Evolutionary conservation across 768 basidiomycete genomes (phyloP).

Genomic region (Mycena indigotica): DNA sequence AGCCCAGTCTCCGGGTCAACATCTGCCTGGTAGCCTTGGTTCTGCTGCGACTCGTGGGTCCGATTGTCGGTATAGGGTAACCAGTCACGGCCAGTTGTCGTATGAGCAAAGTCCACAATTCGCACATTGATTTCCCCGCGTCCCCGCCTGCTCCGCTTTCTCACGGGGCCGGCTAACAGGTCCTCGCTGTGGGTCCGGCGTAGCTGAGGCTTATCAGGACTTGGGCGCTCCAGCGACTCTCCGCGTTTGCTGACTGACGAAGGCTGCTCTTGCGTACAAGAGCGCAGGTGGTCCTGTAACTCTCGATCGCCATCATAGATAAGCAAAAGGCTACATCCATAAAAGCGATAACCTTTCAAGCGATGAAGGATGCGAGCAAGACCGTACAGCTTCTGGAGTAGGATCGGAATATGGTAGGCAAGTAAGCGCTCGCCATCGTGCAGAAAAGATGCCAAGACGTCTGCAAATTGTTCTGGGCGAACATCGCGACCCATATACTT

Average conservation of each 20-base stretch:
- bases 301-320: constrained; percentile 97
- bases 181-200: constrained; percentile 84
- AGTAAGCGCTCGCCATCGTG: constrained; percentile 81
- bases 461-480: constrained; percentile 80
- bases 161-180: constrained; percentile 65
- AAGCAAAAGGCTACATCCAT: constrained; percentile 93
- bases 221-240: constrained; percentile 70
- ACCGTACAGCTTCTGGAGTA: constrained; percentile 91
- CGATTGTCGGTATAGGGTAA: constrained; percentile 58
- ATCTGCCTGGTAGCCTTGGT: constrained; percentile 78
- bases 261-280: constrained; percentile 62
- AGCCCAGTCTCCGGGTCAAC: constrained; percentile 82
- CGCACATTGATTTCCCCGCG: constrained; percentile 94
- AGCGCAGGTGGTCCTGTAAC: constrained; percentile 73
- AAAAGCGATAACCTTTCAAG: constrained; percentile 95
- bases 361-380: constrained; percentile 88
- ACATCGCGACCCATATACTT: constrained; percentile 96
- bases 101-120: constrained; percentile 98
- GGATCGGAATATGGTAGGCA: constrained; percentile 87
- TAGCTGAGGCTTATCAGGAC: constrained; percentile 49
- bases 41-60: constrained; percentile 54
- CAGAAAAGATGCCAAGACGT: constrained; percentile 81
- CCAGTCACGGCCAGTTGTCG: constrained; percentile 94
- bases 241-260: constrained; percentile 74
- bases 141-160: constrained; percentile 70